phyloP scores from a whole-genome alignment of 2,329 filamentous ascomycete species.

The Dothidotthia symphoricarpi region DNA sequence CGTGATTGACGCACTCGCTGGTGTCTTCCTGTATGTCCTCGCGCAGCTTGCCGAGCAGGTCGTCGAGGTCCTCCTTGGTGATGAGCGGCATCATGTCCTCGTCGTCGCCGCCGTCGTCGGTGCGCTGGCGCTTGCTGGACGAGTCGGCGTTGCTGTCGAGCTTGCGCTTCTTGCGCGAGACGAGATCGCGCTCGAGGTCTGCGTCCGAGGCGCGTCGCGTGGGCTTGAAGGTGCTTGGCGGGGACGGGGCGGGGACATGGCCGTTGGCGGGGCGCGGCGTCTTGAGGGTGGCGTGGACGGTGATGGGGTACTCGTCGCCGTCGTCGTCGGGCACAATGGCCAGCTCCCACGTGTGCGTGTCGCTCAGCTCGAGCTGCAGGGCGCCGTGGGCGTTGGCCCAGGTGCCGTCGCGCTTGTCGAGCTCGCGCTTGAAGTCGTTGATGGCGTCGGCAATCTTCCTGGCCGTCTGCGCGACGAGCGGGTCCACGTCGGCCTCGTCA shows the following conservation, averaged over 20 bases:
- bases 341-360: constrained; percentile 1
- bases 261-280: constrained; percentile 2
- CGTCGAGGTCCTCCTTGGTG: constrained; percentile 20
- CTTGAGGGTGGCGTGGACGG: constrained; percentile 12
- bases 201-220: constrained; percentile 17
- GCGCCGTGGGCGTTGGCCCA: constrained; percentile 14
- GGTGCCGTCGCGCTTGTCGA: constrained; percentile 17
- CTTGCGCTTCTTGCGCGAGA: constrained; percentile 21
- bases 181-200: constrained; percentile 18
- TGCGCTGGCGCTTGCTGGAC: constrained; percentile 11
- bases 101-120: constrained; percentile 6
- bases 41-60: constrained; percentile 17
- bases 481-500: constrained; percentile 10
- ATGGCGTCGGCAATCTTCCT: constrained; percentile 24
- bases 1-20: constrained; percentile 51
- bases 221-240: constrained; percentile 6
- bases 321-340: constrained; percentile 9
- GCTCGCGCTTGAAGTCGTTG: constrained; percentile 25
- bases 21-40: constrained; percentile 28
- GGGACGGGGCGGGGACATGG: constrained; percentile 1
- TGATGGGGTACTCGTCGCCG: constrained; percentile 17
- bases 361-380: constrained; percentile 13
- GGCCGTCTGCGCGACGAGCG: constrained; percentile 20
- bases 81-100: constrained; percentile 21
- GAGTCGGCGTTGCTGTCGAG: constrained; percentile 8